Conservation (phyloP, 768 basidiomycete species). For the Arthromyces matolae region DNA sequence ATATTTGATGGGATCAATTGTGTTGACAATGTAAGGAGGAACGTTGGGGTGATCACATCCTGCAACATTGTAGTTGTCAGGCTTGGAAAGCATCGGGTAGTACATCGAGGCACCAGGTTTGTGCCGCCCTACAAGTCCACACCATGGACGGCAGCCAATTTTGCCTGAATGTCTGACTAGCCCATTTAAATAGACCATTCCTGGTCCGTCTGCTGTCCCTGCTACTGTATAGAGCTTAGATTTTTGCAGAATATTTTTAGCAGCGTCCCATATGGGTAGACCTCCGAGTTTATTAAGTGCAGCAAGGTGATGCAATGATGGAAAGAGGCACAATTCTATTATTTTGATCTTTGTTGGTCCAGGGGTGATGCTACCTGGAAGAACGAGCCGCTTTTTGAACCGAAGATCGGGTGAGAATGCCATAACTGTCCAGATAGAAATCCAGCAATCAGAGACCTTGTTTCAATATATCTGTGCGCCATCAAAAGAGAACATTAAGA, state of each 20-base stretch:
- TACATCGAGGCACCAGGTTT: conserved; percentile 22
- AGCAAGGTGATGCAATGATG: too few relatives aligned
- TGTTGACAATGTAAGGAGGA: not conserved
- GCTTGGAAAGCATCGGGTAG: conserved; percentile 22
- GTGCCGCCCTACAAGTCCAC: conserved; percentile 21
- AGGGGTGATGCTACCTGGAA: not conserved
- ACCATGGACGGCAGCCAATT: conserved; percentile 30
- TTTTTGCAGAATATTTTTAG: conserved; percentile 1
- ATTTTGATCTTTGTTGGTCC: too few relatives aligned
- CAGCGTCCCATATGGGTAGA: not conserved
- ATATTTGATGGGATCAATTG: not conserved
- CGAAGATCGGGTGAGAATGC: not conserved
- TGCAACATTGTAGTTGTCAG: conserved; percentile 18
- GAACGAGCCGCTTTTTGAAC: not conserved
- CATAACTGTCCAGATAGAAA: not conserved
- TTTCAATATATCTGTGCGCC: not conserved
- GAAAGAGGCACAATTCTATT: too few relatives aligned
- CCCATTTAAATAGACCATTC: conserved; percentile 22
- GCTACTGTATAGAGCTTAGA: conserved; percentile 16
- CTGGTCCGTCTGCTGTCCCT: conserved; percentile 27
- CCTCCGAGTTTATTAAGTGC: not conserved
- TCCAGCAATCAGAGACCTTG: conserved; percentile 3
- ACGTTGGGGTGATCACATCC: conserved; percentile 24
- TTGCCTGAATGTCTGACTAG: conserved; percentile 25
- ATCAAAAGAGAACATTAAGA: not conserved